These are phyloP conservation scores for Nadsonia commutata DNA, from an alignment of 1,139 yeast genomes.

Conservation along the genomic window DNA sequence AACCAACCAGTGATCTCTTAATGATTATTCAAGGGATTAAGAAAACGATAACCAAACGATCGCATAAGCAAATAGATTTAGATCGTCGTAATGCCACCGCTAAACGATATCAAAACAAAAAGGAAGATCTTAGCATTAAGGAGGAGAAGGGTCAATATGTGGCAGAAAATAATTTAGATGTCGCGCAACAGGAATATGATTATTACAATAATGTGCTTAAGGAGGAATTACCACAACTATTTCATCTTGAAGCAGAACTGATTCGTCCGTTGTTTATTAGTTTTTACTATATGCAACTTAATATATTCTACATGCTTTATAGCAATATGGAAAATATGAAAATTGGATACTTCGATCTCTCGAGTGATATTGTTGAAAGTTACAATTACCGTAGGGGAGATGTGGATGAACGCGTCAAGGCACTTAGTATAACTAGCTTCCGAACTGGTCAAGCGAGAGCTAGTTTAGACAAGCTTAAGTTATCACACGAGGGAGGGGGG, in stretches of 20 bases:
- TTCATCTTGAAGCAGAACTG: slow-evolving; percentile 78
- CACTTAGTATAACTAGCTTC: slow-evolving; percentile 77
- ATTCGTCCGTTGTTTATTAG: slow-evolving; percentile 86
- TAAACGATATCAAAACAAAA: slow-evolving; percentile 62
- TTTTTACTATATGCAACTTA: slow-evolving; percentile 92
- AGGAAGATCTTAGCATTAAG: slow-evolving; percentile 56
- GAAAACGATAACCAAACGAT: slow-evolving; percentile 88
- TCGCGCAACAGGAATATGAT: slow-evolving; percentile 90
- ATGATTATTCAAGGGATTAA: slow-evolving; percentile 67
- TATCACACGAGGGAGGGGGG: slow-evolving; percentile 23
- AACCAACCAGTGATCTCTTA: slow-evolving; percentile 82
- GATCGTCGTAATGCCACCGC: slow-evolving; percentile 66
- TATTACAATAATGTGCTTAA: slow-evolving; percentile 90
- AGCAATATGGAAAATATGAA: slow-evolving; percentile 88
- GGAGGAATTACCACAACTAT: slow-evolving; percentile 72
- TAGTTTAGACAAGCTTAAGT: slow-evolving; percentile 42
- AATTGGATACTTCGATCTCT: slow-evolving; percentile 84
- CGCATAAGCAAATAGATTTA: slow-evolving; percentile 85
- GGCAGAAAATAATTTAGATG: slow-evolving; percentile 76
- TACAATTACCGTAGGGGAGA: slow-evolving; percentile 73
- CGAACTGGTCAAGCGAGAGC: slow-evolving; percentile 74
- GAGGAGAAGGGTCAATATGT: slow-evolving; percentile 83
- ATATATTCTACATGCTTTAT: slow-evolving; percentile 84
- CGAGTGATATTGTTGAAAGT: slow-evolving; percentile 61
- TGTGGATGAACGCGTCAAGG: slow-evolving; percentile 77